Percentiles rank a stretch among this genome's conserved stretches.
Evolutionary conservation across 2,329 filamentous ascomycete genomes (phyloP).

Genomic region (Neonectria hederae): DNA sequence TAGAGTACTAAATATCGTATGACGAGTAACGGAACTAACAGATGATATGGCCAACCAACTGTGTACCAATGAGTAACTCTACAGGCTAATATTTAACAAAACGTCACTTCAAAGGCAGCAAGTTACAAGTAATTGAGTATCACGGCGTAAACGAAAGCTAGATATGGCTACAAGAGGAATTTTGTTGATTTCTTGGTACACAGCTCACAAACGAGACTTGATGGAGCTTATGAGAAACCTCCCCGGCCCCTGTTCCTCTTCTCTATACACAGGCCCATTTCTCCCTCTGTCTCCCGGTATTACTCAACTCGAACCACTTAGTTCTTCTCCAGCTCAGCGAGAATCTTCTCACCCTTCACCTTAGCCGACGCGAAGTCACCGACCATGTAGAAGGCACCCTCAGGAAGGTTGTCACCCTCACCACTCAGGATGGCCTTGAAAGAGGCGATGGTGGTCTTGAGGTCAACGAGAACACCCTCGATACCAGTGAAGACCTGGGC

Average conservation of each 20-base stretch:
- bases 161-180: slow-evolving; percentile 55
- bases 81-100: background rate
- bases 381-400: slow-evolving; percentile 98
- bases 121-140: slow-evolving; percentile 6
- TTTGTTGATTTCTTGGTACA: slow-evolving; percentile 67
- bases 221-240: slow-evolving; percentile 63
- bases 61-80: background rate
- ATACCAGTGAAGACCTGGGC: slow-evolving; percentile 87
- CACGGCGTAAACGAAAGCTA: slow-evolving; percentile 40
- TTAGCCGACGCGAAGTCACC: slow-evolving; percentile 93
- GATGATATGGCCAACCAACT: background rate
- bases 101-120: background rate
- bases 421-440: slow-evolving; percentile 98
- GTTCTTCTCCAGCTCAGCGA: slow-evolving; percentile 86
- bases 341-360: slow-evolving; percentile 99
- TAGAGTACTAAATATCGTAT: background rate
- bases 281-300: slow-evolving; percentile 47
- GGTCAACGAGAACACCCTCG: slow-evolving; percentile 94
- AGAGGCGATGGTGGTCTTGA: slow-evolving; percentile 96
- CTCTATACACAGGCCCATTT: slow-evolving; percentile 65
- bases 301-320: slow-evolving; percentile 53
- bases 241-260: slow-evolving; percentile 61
- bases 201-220: slow-evolving; percentile 69
- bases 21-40: background rate
- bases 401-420: slow-evolving; percentile 95